Evolutionary conservation across 768 basidiomycete species (phyloP).

Genomic region (Dentipellis sp.): DNA sequence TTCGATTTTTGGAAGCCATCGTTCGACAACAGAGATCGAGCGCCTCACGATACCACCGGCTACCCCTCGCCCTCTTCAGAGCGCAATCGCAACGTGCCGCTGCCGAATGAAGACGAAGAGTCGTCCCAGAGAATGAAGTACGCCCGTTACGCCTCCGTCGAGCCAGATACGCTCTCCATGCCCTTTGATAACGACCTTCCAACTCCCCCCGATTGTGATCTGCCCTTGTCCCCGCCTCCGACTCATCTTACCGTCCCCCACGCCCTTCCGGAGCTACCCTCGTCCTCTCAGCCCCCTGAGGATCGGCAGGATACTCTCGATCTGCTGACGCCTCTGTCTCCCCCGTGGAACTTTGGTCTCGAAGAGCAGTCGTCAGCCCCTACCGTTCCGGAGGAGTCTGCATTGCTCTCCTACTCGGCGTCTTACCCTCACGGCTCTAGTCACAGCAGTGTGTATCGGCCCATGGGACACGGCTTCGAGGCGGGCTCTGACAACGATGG

Average conservation of each 20-base stretch:
- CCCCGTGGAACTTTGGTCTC: neutral
- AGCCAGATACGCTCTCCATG: neutral
- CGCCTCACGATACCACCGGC: neutral
- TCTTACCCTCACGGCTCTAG: no score
- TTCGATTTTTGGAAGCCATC: no score
- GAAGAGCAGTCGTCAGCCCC: neutral
- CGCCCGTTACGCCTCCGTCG: neutral
- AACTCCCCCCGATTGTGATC: neutral
- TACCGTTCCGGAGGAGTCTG: neutral
- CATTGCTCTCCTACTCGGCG: neutral
- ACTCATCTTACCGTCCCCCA: neutral
- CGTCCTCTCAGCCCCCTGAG: neutral
- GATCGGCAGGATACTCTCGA: neutral
- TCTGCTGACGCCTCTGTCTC: constrained; percentile 2
- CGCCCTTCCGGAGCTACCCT: neutral
- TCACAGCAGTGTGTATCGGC: no score
- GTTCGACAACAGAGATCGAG: no score
- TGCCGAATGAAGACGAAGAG: constrained; percentile 2
- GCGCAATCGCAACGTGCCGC: constrained; percentile 15
- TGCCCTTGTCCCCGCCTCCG: neutral
- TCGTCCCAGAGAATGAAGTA: neutral
- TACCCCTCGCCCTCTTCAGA: constrained; percentile 15
- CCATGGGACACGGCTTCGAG: no score
- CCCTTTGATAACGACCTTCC: neutral
- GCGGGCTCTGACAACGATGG: no score